Evolutionary conservation across 2,329 filamentous ascomycete species (phyloP), one percentile per base, ranked within the genome.

Genomic region (Stachybotrys elegans): DNA sequence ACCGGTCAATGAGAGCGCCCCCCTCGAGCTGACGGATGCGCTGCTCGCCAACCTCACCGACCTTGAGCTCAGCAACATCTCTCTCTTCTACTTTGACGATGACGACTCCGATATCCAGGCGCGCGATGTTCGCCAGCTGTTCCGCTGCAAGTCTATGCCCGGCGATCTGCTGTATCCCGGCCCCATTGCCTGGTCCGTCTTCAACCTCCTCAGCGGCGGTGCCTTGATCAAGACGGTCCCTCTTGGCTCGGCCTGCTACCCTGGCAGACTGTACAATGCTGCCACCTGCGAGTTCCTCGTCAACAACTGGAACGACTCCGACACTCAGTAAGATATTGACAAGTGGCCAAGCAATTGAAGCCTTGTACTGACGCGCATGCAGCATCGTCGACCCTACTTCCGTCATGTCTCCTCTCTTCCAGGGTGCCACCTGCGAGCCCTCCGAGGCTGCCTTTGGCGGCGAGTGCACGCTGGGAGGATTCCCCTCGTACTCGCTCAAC

Each of bases 401-500:
- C 2, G 51, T 65, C 38, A 68, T 68, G 62, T 69, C 58, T 47
- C 65, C 67, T 4, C 42, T 71, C 4, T 70, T 60, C 47, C 54
- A 68, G 50, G 66, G 66, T 5, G 51, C 55, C 5, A 69, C 67
- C 13, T 70, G 67, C 22, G 48, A 58, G 45, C 63, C 62, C 2
- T 46, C 50, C 20, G 53, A 59, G 17, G 55, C 52, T 38, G 25
- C 47, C 49, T 31, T 46, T 16, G 0, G 4, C 8, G 46, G 45
- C 0, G 54, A 46, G 2, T 72, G 69, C 48, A 65, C 58, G 1
- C 45, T 69, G 0, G 71, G 71, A 5, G 70, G 64, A 6, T 68
- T 66, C 49, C 69, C 71, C 0, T 51, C 57, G 3, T 74, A 72
- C 42, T 62, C 66, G 0, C 59, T 75, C 19, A 63, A 68, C 13